phyloP scores from a whole-genome alignment of 148 eudicot species.

The Amaranthus cruentus region DNA sequence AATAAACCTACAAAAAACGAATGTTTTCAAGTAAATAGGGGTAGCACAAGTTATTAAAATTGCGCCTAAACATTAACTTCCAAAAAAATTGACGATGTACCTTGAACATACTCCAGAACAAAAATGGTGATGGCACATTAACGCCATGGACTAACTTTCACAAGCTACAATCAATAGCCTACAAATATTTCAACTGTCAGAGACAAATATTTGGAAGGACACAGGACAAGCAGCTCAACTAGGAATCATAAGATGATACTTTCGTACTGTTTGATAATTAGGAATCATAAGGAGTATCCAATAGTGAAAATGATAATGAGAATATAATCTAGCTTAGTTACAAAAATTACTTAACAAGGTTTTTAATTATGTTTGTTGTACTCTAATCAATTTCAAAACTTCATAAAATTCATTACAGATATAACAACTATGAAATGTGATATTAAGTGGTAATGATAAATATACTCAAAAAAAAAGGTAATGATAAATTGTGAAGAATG shows the following conservation, averaged over 20 bases:
- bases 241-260: not conserved
- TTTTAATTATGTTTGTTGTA: no score
- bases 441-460: no score
- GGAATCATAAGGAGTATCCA: no score
- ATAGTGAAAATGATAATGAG: no score
- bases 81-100: not conserved
- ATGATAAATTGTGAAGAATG: no score
- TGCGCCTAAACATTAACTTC: conserved; percentile 8
- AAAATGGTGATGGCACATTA: not conserved
- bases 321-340: no score
- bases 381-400: no score
- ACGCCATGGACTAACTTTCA: not conserved
- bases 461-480: no score
- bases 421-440: no score
- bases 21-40: not conserved
- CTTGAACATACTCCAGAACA: not conserved
- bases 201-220: not conserved
- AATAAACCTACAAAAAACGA: not conserved
- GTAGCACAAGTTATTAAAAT: not conserved
- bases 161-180: not conserved
- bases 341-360: no score
- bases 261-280: no score
- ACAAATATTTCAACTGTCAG: not conserved
- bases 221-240: conserved; percentile 1
- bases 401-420: no score